phyloP scores from a whole-genome alignment of 495 filamentous ascomycete genomes.

The Apodospora peruviana region DNA sequence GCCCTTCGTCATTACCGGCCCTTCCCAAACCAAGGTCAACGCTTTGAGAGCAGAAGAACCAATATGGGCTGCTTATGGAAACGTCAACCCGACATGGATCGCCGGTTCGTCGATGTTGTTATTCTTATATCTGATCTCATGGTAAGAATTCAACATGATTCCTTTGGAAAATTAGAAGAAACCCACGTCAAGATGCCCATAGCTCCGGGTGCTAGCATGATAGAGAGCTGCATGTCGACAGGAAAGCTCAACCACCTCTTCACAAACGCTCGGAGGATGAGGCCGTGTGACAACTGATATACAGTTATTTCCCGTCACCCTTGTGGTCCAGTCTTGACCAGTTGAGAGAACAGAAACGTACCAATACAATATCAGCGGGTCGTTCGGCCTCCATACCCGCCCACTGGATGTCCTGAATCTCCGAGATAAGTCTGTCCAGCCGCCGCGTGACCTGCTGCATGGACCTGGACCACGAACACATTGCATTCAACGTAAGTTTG shows the following conservation, averaged over 20 bases:
- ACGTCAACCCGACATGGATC: slow-evolving; percentile 2
- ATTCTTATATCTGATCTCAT: slow-evolving; percentile 12
- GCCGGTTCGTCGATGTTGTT: slow-evolving; percentile 4
- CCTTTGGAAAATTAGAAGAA: neutral
- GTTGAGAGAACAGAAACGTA: neutral
- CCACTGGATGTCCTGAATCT: slow-evolving; percentile 2
- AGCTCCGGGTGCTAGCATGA: slow-evolving; percentile 3
- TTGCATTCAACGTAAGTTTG: neutral
- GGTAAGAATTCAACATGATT: neutral
- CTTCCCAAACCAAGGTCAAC: too few species aligned
- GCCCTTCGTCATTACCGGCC: too few species aligned
- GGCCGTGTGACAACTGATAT: slow-evolving; percentile 1
- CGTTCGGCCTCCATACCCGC: slow-evolving; percentile 1
- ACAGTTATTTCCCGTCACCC: too few species aligned
- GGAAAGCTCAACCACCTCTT: slow-evolving; percentile 7
- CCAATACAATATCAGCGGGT: slow-evolving; percentile 3
- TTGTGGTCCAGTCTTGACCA: too few species aligned
- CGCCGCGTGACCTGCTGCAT: neutral
- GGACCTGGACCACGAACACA: neutral
- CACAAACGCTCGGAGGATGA: slow-evolving; percentile 7
- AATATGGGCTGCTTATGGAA: too few species aligned
- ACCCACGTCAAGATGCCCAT: slow-evolving; percentile 3
- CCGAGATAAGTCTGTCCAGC: neutral
- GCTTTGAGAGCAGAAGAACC: too few species aligned
- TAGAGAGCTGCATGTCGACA: slow-evolving; percentile 3